Evolutionary conservation across 371 early-diverging fungal genomes (phyloP), one percentile per base, ranked within the genome.

Genomic region (Mucor mucedo): DNA sequence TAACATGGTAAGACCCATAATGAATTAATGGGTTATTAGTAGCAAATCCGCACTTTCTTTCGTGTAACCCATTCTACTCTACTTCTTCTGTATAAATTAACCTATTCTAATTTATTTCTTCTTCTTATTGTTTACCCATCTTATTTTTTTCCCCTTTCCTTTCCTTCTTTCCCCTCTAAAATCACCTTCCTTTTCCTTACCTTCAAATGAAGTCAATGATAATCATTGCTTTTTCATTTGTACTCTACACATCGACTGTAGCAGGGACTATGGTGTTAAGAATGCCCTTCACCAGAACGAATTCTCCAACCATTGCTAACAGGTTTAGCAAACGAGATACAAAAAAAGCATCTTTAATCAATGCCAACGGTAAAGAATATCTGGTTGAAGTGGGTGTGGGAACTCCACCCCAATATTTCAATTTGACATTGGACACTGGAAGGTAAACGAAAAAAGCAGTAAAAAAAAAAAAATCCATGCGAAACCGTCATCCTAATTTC

Each of bases 341-440:
- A 14, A 41, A 52, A n/a, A 58, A n/a, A 5, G 45, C 52, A 4
- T 13, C 59, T 29, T 47, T 75, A 21, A 64, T 61, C 28, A 76
- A 76, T 56, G 55, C 49, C 27, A 47, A 47, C 16, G 72, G 68
- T 14, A 55, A 55, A 40, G 62, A 62, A n/a, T 68, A 68, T 44
- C 27, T 68, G 32, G 38, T 58, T 48, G 57, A 68, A 32, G 58
- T 68, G n/a, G 35, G 35, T 30, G 47, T 68, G 29, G 68, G 68
- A 27, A 58, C 68, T 11, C 68, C 68, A 5, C 54, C 62, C n/a
- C 68, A 68, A 27, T n/a, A 35, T 9, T 68, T 68, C 14, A 13
- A 48, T 2, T 62, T 68, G 14, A 39, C 68, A 2, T 52, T 68
- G 11, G 68, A 68, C 33, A 68, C 68, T 39, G 68, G 68, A 48